Percentiles rank a stretch among this genome's conserved stretches.
phyloP scores from a whole-genome alignment of 495 filamentous ascomycete species.

The Chaetomium fimeti region DNA sequence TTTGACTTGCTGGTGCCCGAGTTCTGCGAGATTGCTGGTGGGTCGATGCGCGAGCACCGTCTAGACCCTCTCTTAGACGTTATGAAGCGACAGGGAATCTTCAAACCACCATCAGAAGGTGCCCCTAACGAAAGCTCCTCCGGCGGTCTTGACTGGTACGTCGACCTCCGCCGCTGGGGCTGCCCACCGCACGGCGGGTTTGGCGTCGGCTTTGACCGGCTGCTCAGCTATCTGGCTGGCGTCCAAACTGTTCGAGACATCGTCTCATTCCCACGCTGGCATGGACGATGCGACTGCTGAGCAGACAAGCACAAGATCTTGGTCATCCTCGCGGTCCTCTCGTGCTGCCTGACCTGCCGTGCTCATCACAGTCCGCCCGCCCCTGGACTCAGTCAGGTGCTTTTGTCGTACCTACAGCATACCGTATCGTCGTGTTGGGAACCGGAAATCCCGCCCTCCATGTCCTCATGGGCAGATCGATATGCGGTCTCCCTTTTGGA shows the following conservation, averaged over 20 bases:
- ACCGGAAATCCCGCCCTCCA: slow-evolving; percentile 1
- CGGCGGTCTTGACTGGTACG: slow-evolving; percentile 76
- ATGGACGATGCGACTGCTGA: slow-evolving; percentile 89
- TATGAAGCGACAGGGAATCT: slow-evolving; percentile 56
- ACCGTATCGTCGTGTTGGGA: neutral
- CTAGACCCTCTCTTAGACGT: slow-evolving; percentile 64
- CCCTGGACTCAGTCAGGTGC: slow-evolving; percentile 13
- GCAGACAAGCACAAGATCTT: slow-evolving; percentile 5
- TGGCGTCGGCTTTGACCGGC: slow-evolving; percentile 87
- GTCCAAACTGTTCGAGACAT: slow-evolving; percentile 82
- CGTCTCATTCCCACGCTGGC: slow-evolving; percentile 85
- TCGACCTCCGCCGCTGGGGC: slow-evolving; percentile 91
- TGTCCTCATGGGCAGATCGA: neutral
- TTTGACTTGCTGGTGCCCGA: slow-evolving; percentile 94
- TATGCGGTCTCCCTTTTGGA: slow-evolving; percentile 16
- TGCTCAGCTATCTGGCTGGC: slow-evolving; percentile 82
- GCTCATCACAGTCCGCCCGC: slow-evolving; percentile 43
- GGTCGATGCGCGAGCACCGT: slow-evolving; percentile 90
- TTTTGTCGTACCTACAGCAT: neutral
- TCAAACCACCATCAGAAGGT: slow-evolving; percentile 17
- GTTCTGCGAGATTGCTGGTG: slow-evolving; percentile 84
- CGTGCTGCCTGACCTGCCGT: slow-evolving; percentile 33
- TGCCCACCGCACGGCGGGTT: slow-evolving; percentile 96
- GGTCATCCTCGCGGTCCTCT: slow-evolving; percentile 13
- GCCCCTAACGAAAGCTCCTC: slow-evolving; percentile 15